Conservation (phyloP, 345 rosid species). For the Moricandia arvensis region DNA sequence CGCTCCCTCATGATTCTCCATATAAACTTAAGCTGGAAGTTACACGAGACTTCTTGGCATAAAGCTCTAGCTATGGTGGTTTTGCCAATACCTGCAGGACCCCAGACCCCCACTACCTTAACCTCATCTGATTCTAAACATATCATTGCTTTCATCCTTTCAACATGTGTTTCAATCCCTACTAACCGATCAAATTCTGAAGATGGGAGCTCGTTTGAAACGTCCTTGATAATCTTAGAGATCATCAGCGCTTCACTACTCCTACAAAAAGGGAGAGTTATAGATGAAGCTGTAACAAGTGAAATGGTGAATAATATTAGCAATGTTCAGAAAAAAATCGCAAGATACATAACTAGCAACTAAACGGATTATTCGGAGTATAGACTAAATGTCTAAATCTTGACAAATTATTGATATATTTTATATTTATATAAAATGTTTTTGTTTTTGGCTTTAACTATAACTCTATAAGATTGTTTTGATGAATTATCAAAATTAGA, state of each 20-base stretch:
- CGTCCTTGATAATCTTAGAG: not conserved
- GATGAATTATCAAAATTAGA: too few species aligned
- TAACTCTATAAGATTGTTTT: too few species aligned
- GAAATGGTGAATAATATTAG: too few species aligned
- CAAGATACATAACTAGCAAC: too few species aligned
- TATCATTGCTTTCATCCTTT: not conserved
- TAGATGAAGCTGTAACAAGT: too few species aligned
- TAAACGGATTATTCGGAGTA: too few species aligned
- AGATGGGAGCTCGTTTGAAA: conserved; percentile 16
- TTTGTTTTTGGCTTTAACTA: too few species aligned
- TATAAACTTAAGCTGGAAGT: conserved; percentile 13
- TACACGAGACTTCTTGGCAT: not conserved
- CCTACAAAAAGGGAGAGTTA: not conserved
- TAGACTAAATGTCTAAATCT: too few species aligned
- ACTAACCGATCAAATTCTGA: conserved; percentile 1
- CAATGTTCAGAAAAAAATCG: too few species aligned
- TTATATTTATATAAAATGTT: too few species aligned
- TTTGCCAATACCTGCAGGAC: conserved; percentile 17
- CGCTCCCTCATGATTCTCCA: not conserved
- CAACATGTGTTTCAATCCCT: conserved; percentile 16
- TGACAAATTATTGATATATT: too few species aligned
- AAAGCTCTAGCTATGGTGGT: conserved; percentile 18
- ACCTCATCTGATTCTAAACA: not conserved
- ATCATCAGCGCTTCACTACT: conserved; percentile 3
- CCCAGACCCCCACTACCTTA: conserved; percentile 10